Base-by-base conservation (phyloP, 345 rosid species). In the Salix dunnii region DNA sequence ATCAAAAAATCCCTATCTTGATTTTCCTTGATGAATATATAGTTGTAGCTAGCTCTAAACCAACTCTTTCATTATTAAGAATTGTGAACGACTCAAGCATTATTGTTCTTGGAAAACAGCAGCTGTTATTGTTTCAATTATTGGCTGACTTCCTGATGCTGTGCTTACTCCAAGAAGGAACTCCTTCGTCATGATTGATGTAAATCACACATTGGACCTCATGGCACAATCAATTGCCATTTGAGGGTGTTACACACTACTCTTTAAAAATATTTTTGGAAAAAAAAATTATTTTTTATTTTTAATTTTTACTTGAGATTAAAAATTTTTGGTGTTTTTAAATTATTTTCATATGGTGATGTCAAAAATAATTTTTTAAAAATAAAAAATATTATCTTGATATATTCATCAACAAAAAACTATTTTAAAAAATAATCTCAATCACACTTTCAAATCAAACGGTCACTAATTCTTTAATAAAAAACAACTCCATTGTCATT, bases 31-130 rank as follows among this genome's bases (percentile, higher is more conserved):
- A n/a, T 33, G 30, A 16, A 36, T 35, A 25, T 38, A 66, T 3
- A 60, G 36, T 10, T 71, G 28, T 13, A 1, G n/a, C 16, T 60
- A 1, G n/a, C 25, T 60, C 30, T 12, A n/a, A n/a, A 7, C 62
- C 72, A 53, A 31, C n/a, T 16, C 67, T 58, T 16, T 11, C 38
- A 68, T 53, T 67, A 53, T 68, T 49, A 51, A 67, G 31, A 58
- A 67, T 51, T 75, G 78, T 67, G 72, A 18, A 36, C 53, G 27
- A 76, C 73, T 68, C 73, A 2, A 53, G 12, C 38, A 55, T 55
- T n/a, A 27, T 38, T 55, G 9, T 6, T 46, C 62, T 13, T 74
- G 20, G 48, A 30, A 42, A 36, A 25, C n/a, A 75, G 68, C 38
- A 11, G 49, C 35, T 23, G 23, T 14, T 67, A 51, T 17, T 30